Base-by-base conservation (phyloP, 345 rosid genomes). In the Melastoma malabathricum region DNA sequence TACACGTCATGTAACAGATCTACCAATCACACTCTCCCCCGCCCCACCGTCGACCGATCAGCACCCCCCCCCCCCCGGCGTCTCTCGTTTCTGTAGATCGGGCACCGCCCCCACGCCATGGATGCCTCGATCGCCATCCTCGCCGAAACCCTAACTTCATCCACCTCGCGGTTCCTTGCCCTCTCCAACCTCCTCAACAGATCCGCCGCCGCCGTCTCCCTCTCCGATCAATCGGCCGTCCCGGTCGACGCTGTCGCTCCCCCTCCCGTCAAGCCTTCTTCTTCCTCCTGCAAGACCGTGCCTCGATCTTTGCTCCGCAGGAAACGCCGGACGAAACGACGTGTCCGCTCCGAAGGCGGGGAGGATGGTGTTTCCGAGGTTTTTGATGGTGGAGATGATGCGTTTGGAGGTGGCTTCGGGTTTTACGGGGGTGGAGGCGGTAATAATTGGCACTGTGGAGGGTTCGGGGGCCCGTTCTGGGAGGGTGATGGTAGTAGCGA, bases 401-500 rank as follows among this genome's bases (percentile, higher is more conserved):
- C 70, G 27, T 82, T 68, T 1, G 83, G 77, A 12, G 68, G 64
- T 16, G 80, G 76, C 0, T 66, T 61, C 41, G 73, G 73, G 15
- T 61, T 78, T 47, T 53, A 70, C 0, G 73, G 63, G 1, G 83
- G 83, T 23, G 81, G 74, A 2, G 75, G 59, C 20, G 71, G 60
- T 41, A 83, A 77, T 10, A 73, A 78, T 0, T 80, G 96, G 94
- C 70, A 74, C 61, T 76, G 43, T n/a, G 80, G 74, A 10, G 75
- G 80, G 22, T 70, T 70, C 6, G 90, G 78, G 6, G 72, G 76
- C 16, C 75, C 72, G 12, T 56, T 64, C 46, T 81, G 85, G 94
- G 94, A 88, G 15, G 94, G 79, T 44, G 65, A 44, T 67, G 41
- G 41, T 34, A 34, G 41, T 34, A 8, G 41, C 12, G 75, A 69